Evolutionary conservation across 805 yeast genomes (phyloP), one percentile per base, ranked within the genome.

Genomic region (Blastobotrys mokoenaii): DNA sequence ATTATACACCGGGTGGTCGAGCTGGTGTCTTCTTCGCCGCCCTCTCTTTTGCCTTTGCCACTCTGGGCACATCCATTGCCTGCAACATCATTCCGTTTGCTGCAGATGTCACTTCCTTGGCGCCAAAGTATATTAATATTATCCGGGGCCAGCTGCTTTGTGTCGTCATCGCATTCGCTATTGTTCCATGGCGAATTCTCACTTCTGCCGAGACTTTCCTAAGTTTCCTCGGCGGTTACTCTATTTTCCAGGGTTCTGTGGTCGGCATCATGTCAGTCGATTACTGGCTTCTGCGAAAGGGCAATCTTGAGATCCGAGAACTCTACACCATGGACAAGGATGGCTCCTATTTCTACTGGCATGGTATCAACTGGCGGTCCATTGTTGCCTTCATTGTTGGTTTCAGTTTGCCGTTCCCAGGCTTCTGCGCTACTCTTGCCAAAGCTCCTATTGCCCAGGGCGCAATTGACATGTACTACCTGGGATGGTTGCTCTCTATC

Each of bases 81-180:
- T 39, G 79, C 70, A 12, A 69, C 72, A 2, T 72, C 71, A 57
- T 74, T 68, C 51, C 59, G 60, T 14, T 59, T 66, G 6, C 50
- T 59, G 38, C 48, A 14, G 84, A 79, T 55, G 65, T 76, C 50
- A 66, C 79, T 6, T 71, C 79, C 1, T 60, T 78, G 55, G 68
- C 76, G 46, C 84, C 84, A 6, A 71, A 72, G 42, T 79, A 69
- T 63, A 61, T 79, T 53, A 79, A 73, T 61, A 76, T 77, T 44
- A 68, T 78, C 58, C 70, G 85, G 55, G 84, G 84, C 12, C 51
- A 48, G 38, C 12, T 51, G 27, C 17, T 48, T 12, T 39, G 46
- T 33, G 36, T 44, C 17, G 27, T 48, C 14, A 29, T 48, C 18
- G 47, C 51, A 15, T 48, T 46, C 36, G 45, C 45, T 20, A 45